Base-by-base conservation (phyloP, 805 yeast species). In the Saccharomycopsis fermentans region DNA sequence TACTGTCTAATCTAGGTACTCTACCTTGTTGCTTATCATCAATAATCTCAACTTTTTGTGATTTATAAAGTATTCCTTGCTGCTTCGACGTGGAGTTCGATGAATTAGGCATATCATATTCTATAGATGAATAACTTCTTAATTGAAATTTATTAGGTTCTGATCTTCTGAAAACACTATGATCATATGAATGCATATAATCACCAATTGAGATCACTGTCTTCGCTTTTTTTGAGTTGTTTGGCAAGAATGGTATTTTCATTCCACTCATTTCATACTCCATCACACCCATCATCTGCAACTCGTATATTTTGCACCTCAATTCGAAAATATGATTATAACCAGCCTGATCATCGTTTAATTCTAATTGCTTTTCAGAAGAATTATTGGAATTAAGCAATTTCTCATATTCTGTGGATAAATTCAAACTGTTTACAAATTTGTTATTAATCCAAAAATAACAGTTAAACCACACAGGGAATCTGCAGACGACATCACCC, bases 231-330 rank as follows among this genome's bases (percentile, higher is more conserved):
- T 29, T 34, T 4, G 27, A 52, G 5, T 24, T 36, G 9, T 39
- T 54, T 34, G 29, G 39, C 26, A 61, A 51, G 36, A 21, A 62
- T 65, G 58, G 64, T 14, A 61, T 54, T 52, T 56, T 48, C 40
- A 61, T 48, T 2, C 63, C 81, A 63, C 83, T 82, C 59, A 84
- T 74, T 66, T 94, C 97, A 65, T 88, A 89, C 66, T 92, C 98
- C 85, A 92, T 90, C 6, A 94, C 80, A 0, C 98, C 98, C 95
- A 92, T 92, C 97, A 94, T 94, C 69, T 94, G 98, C 19, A 94
- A 72, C 66, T 92, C 98, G 69, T 94, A 92, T 55, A 94, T 91
- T 65, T 89, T 90, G 70, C 97, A 90, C 37, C 94, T 76, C 0
- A 99, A 97, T n/a, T 86, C 79, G 97, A 47, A 54, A 59, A 52